Evolutionary conservation across 2,329 filamentous ascomycete species (phyloP), one percentile per base, ranked within the genome.

Genomic region (Fusarium continuum): DNA sequence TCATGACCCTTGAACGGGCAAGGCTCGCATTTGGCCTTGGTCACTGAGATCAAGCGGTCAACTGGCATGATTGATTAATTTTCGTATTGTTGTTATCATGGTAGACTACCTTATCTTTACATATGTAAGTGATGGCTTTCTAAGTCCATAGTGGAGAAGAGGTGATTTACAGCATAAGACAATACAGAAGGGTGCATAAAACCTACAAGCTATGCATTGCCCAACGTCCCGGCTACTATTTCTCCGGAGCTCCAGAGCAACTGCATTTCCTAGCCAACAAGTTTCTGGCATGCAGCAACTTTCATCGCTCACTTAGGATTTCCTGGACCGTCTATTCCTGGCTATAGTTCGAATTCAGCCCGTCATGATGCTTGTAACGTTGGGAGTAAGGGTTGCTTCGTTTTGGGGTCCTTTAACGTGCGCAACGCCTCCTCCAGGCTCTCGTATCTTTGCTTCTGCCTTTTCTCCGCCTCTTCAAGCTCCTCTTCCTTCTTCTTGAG

Each of bases 351-450:
- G 23, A 20, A 16, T 22, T 39, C 41, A 28, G 16, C 22, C 23
- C 48, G 5, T 45, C 31, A 53, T 35, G 64, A 44, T 22, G 63
- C 53, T 31, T 76, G 75, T 44, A 76, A 50, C 16, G 70, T 74
- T 23, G 82, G 78, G 20, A 86, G 69, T 38, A 87, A 67, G 3
- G 84, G 83, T 68, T 80, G 76, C 63, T 86, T 85, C 31, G 83
- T 85, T 74, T 83, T 86, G 19, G 84, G 83, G 38, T 87, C 83
- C 64, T 79, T 82, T 63, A 84, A 75, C 6, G 74, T 75, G 61
- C 81, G 77, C 48, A 87, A 69, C 13, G 83, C 81, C 40, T 83
- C 79, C 72, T 88, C 85, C 45, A 89, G 72, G 46, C 79, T 74
- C 44, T 82, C 74, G 31, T 87, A 79, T 22, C 85, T 77, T 55